Percentiles rank a stretch among this genome's conserved stretches.
phyloP scores from a whole-genome alignment of 75 land plant species.

The Picea glauca region DNA sequence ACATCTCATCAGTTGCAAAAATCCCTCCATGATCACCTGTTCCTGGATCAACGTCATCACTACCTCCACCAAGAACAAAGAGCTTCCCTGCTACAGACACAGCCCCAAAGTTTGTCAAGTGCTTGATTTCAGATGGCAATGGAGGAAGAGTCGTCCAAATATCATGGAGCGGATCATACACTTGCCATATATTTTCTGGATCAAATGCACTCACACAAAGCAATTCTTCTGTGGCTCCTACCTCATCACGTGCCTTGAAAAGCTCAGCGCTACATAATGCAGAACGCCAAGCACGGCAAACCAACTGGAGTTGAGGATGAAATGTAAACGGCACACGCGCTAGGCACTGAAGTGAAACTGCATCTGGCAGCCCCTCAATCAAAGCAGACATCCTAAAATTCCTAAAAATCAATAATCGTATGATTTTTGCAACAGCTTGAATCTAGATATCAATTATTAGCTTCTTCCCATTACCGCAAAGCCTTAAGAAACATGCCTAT shows the following conservation, averaged over 20 bases:
- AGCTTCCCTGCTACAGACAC: constrained; percentile 79
- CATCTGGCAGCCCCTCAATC: constrained; percentile 96
- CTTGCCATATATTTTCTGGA: constrained; percentile 93
- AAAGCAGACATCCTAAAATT: constrained; percentile 58
- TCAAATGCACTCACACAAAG: constrained; percentile 80
- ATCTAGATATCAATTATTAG: no score
- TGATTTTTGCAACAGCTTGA: no score
- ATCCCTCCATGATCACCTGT: constrained; percentile 78
- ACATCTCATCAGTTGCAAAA: constrained; percentile 86
- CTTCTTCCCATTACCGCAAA: no score
- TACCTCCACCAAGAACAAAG: constrained; percentile 89
- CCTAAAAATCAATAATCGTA: constrained; percentile 1
- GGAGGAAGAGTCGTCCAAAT: constrained; percentile 73
- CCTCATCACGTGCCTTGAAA: constrained; percentile 51
- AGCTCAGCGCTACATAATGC: constrained; percentile 64
- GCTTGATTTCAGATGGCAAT: constrained; percentile 64
- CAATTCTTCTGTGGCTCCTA: constrained; percentile 68
- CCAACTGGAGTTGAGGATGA: constrained; percentile 63
- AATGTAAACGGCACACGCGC: constrained; percentile 71
- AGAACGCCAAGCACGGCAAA: constrained; percentile 79
- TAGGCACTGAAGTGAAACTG: constrained; percentile 73
- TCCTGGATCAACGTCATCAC: constrained; percentile 80
- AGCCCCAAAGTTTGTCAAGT: constrained; percentile 76
- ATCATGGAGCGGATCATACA: constrained; percentile 77
- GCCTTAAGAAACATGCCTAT: no score